Percentiles rank a stretch among this genome's conserved stretches.
These are phyloP conservation scores for Salix exigua DNA, from an alignment of 345 rosid species.

Conservation along the genomic window DNA sequence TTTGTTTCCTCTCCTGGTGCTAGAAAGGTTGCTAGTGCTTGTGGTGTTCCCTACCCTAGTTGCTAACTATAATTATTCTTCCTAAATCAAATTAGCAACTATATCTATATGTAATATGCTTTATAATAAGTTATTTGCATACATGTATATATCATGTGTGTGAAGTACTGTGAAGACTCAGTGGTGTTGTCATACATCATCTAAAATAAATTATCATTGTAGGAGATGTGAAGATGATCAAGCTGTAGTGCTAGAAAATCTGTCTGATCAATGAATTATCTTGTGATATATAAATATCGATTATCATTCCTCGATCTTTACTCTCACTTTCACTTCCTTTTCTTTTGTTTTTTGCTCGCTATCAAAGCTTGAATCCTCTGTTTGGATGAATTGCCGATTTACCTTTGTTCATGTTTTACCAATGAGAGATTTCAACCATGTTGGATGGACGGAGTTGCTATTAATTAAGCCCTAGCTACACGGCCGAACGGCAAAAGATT, in stretches of 20 bases:
- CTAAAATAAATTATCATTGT: not conserved
- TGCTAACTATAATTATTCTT: not conserved
- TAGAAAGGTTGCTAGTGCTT: constrained; percentile 29
- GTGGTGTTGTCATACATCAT: not conserved
- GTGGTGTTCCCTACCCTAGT: constrained; percentile 47
- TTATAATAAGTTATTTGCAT: no score
- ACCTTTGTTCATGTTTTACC: no score
- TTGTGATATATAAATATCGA: not conserved
- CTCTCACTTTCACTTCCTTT: not conserved
- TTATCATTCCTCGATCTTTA: not conserved
- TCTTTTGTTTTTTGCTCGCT: no score
- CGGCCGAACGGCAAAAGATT: no score
- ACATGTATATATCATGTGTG: no score
- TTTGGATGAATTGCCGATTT: no score
- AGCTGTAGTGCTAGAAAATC: not conserved
- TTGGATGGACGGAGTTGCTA: no score
- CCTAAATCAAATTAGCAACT: no score
- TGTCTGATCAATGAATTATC: not conserved
- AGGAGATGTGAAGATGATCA: not conserved
- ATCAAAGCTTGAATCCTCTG: not conserved
- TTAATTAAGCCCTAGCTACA: no score
- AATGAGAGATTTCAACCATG: no score
- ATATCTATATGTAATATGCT: no score
- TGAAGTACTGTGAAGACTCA: no score
- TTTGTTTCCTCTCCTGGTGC: constrained; percentile 50